Evolutionary conservation across 2,329 filamentous ascomycete species (phyloP).

Genomic region (Fusarium tricinctum): DNA sequence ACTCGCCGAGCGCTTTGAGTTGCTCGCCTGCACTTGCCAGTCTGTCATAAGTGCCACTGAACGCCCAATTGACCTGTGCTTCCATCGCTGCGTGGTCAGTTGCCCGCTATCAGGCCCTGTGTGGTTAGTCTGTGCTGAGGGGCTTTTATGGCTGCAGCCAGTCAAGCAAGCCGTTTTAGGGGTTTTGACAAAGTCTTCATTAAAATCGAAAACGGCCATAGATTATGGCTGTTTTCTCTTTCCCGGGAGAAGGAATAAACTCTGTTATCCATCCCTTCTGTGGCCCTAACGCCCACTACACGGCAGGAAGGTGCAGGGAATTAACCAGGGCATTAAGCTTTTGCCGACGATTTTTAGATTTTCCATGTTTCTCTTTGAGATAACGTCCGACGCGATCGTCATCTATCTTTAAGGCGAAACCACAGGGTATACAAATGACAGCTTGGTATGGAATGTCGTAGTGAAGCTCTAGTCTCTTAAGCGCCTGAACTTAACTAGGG

Average conservation of each 20-base stretch:
- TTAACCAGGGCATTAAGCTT: no score
- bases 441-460: background rate
- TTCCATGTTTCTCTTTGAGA: background rate
- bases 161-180: no score
- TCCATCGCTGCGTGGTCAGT: no score
- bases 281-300: no score
- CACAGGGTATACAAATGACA: background rate
- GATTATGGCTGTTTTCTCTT: no score
- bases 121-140: background rate
- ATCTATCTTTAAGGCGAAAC: background rate
- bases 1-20: no score
- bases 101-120: background rate
- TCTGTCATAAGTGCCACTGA: background rate
- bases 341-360: background rate
- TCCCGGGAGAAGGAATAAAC: no score
- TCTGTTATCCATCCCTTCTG: no score
- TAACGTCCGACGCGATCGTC: conserved; percentile 1
- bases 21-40: background rate
- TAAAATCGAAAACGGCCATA: no score
- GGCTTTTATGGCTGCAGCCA: background rate
- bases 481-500: conserved; percentile 4
- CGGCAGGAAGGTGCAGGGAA: no score
- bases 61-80: no score
- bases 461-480: background rate
- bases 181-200: no score